Evolutionary conservation across 83 land plant species (phyloP).

Genomic region (Picea mariana): DNA sequence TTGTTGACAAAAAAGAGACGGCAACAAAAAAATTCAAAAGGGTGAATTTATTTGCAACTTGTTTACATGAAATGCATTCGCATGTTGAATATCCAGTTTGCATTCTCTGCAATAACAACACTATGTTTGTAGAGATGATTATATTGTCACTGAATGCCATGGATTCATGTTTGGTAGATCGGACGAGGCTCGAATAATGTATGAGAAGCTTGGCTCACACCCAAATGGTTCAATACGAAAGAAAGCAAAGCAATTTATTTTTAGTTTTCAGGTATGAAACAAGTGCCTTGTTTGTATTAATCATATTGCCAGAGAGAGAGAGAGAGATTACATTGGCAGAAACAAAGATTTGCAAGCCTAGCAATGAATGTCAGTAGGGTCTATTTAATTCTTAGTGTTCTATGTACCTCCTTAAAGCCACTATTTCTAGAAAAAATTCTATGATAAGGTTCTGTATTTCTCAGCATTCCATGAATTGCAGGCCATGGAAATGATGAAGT

Average conservation of each 20-base stretch:
- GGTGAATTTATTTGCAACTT: neutral
- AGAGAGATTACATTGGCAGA: neutral
- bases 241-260: slow-evolving; percentile 51
- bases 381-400: neutral
- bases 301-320: neutral
- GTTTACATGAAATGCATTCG: neutral
- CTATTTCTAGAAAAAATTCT: neutral
- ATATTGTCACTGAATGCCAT: slow-evolving; percentile 4
- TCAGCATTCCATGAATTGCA: slow-evolving; percentile 13
- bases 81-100: neutral
- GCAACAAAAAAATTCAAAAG: neutral
- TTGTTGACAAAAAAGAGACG: neutral
- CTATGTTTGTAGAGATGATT: neutral
- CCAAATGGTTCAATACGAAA: slow-evolving; percentile 51
- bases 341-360: neutral
- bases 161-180: slow-evolving; percentile 31
- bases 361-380: neutral
- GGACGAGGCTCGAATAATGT: slow-evolving; percentile 52
- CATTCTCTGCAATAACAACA: neutral
- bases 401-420: neutral
- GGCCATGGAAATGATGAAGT: slow-evolving; percentile 76
- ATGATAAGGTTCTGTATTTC: neutral
- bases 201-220: slow-evolving; percentile 62
- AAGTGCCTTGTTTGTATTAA: neutral
- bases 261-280: slow-evolving; percentile 56